These are phyloP conservation scores for Pelargonium cotyledonis DNA, from an alignment of 441 rosid genomes.

Conservation along the genomic window DNA sequence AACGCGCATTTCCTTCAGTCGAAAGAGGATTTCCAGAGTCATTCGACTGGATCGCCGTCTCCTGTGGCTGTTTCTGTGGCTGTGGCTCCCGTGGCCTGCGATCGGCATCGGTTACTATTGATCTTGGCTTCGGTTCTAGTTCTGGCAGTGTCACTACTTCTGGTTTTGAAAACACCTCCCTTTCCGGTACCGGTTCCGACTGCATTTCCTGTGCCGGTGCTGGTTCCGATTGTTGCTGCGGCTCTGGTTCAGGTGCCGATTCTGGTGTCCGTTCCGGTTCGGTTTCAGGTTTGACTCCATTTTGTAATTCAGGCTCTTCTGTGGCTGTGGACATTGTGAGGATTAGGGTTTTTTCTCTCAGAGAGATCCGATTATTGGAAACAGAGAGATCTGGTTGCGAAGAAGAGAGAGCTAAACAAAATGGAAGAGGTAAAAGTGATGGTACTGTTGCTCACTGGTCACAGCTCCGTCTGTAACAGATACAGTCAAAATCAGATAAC, in stretches of 20 bases:
- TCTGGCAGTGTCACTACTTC: conserved; percentile 18
- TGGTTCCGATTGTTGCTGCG: conserved; percentile 3
- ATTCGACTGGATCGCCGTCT: conserved; percentile 33
- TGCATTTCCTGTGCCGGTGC: too few species aligned
- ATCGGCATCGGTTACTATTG: conserved; percentile 29
- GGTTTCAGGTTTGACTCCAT: conserved; percentile 30
- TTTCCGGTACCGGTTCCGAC: neutral
- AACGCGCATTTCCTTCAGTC: conserved; percentile 20
- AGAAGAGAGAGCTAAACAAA: conserved; percentile 19
- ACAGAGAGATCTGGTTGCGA: conserved; percentile 14
- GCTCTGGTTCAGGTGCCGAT: conserved; percentile 16
- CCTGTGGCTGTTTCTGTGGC: conserved; percentile 10
- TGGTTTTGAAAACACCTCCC: conserved; percentile 10
- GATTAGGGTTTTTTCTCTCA: conserved; percentile 3
- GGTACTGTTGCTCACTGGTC: neutral
- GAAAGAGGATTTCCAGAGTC: conserved; percentile 27
- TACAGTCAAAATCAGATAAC: too few species aligned
- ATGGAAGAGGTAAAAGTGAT: neutral
- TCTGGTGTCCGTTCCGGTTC: conserved; percentile 24
- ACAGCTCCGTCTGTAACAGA: too few species aligned
- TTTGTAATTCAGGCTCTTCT: conserved; percentile 40
- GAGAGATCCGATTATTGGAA: conserved; percentile 14
- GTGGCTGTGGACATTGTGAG: conserved; percentile 32
- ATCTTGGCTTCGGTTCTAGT: conserved; percentile 15
- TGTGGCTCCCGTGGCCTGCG: conserved; percentile 24